Evolutionary conservation across 768 basidiomycete genomes (phyloP).

Genomic region (Auricularia sp.): DNA sequence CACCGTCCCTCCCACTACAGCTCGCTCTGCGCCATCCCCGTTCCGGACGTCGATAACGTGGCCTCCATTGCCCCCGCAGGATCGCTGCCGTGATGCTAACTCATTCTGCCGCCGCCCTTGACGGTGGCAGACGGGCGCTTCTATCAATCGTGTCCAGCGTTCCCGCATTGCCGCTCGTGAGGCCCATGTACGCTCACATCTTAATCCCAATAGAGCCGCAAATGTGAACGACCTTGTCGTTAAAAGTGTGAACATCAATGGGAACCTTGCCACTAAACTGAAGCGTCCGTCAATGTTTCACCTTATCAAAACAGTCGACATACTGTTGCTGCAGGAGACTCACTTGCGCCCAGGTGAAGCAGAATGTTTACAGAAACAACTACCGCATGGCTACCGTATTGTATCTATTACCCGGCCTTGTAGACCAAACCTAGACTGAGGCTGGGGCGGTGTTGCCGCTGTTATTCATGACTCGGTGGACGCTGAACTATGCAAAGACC

Average conservation of each 20-base stretch:
- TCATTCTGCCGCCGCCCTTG: background rate
- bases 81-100: background rate
- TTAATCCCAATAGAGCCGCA: background rate
- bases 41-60: background rate
- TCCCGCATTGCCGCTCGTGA: background rate
- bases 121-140: background rate
- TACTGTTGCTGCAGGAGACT: background rate
- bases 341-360: background rate
- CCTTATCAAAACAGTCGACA: background rate
- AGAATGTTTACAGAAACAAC: background rate
- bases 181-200: background rate
- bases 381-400: background rate
- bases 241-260: background rate
- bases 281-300: background rate
- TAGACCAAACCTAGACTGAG: background rate
- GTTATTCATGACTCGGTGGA: background rate
- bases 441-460: background rate
- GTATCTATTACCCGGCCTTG: background rate
- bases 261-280: background rate
- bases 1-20: background rate
- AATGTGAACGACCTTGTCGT: background rate
- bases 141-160: background rate
- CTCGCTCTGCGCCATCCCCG: background rate
- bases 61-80: background rate
- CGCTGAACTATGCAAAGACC: background rate